A percentile compares a stretch with the other conserved stretches of the same genome.
phyloP scores from a whole-genome alignment of 2,329 filamentous ascomycete genomes.

The Bimuria novae-zelandiae region DNA sequence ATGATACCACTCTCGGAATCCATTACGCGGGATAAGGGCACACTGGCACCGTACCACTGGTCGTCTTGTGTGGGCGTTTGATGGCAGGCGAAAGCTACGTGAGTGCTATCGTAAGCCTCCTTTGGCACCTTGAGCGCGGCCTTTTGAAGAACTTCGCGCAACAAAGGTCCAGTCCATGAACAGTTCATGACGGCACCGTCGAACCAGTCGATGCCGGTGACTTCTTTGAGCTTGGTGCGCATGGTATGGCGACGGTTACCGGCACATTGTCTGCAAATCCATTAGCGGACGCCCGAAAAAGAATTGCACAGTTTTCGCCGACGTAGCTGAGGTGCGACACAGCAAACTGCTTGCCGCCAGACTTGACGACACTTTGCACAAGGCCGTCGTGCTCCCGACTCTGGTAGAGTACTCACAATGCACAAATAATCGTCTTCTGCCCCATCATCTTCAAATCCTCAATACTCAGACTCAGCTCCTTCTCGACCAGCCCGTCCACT shows the following conservation, averaged over 20 bases:
- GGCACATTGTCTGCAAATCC: slow-evolving; percentile 59
- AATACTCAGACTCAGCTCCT: slow-evolving; percentile 52
- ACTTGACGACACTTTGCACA: too few relatives aligned
- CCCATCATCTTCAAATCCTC: slow-evolving; percentile 54
- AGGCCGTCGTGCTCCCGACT: too few relatives aligned
- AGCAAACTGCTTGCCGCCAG: background rate
- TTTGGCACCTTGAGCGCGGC: slow-evolving; percentile 49
- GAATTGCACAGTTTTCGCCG: too few relatives aligned
- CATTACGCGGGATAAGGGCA: slow-evolving; percentile 45
- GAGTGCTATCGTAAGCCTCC: slow-evolving; percentile 40
- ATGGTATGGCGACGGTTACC: slow-evolving; percentile 65
- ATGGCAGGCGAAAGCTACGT: slow-evolving; percentile 62
- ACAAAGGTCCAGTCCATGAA: slow-evolving; percentile 56
- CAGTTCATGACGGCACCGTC: slow-evolving; percentile 67
- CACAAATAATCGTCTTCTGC: slow-evolving; percentile 61
- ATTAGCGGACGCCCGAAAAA: too few relatives aligned
- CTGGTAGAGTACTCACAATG: slow-evolving; percentile 40
- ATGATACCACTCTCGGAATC: slow-evolving; percentile 25
- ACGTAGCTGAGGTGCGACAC: too few relatives aligned
- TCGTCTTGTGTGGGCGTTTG: slow-evolving; percentile 60
- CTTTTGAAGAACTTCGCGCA: slow-evolving; percentile 56
- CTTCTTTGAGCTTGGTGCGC: slow-evolving; percentile 63
- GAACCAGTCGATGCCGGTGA: slow-evolving; percentile 64
- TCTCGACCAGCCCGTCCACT: slow-evolving; percentile 56
- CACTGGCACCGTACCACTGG: slow-evolving; percentile 62